These are phyloP conservation scores for Chaetoceros muelleri DNA, from an alignment of 108 stramenopile genomes.

Conservation along the genomic window DNA sequence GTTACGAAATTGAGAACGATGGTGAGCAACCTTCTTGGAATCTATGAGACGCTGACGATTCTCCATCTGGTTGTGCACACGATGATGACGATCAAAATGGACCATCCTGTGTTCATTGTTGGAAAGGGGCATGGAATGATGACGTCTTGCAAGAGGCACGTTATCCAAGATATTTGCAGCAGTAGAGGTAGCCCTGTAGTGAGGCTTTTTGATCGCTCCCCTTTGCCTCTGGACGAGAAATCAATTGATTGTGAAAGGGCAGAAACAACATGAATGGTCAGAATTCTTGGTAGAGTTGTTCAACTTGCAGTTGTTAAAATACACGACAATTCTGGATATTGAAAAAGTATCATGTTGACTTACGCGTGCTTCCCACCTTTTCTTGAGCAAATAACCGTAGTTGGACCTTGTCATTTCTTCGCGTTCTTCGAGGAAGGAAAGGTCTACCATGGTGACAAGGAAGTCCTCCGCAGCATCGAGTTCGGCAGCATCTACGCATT, in stretches of 20 bases:
- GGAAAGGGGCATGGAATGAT: too few species aligned
- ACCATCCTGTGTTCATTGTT: not conserved
- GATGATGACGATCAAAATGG: not conserved
- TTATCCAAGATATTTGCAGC: too few species aligned
- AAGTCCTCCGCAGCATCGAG: constrained; percentile 37
- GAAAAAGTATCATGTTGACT: not conserved
- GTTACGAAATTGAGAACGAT: not conserved
- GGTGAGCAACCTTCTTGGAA: not conserved
- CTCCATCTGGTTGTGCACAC: not conserved
- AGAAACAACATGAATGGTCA: too few species aligned
- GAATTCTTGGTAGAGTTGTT: too few species aligned
- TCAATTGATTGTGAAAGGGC: too few species aligned
- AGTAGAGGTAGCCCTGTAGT: too few species aligned
- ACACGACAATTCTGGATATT: not conserved
- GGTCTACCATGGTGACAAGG: constrained; percentile 30
- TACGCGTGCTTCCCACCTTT: constrained; percentile 32
- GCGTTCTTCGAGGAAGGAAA: constrained; percentile 30
- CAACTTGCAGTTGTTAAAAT: not conserved
- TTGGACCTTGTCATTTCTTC: constrained; percentile 26
- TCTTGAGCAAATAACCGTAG: constrained; percentile 15
- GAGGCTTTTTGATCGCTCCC: not conserved
- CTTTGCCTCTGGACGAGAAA: not conserved
- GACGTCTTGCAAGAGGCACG: not conserved
- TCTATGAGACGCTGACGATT: not conserved
- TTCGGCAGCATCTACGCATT: constrained; percentile 47